phyloP scores from a whole-genome alignment of 1,284 basidiomycete genomes.

The Singerocomus rubriflavus region DNA sequence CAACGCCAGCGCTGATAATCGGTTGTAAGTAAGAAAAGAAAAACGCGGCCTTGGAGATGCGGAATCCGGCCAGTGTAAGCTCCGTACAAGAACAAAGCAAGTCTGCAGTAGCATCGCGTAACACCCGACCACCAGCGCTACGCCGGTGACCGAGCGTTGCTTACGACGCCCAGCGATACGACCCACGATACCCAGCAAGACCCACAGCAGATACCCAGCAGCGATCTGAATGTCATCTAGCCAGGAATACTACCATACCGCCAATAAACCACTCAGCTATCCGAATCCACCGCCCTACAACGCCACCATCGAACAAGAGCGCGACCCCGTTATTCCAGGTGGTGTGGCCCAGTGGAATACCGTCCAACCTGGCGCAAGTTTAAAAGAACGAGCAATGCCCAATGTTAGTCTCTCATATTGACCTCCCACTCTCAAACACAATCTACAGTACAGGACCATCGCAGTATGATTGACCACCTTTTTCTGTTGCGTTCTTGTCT shows the following conservation, averaged over 20 bases:
- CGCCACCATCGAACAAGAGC: slow-evolving; percentile 21
- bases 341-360: slow-evolving; percentile 29
- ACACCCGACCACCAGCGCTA: slow-evolving; percentile 11
- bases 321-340: slow-evolving; percentile 32
- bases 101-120: neutral
- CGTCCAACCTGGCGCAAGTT: slow-evolving; percentile 15
- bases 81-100: slow-evolving; percentile 8
- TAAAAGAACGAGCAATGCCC: slow-evolving; percentile 28
- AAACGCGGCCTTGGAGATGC: neutral
- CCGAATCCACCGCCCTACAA: slow-evolving; percentile 14
- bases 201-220: slow-evolving; percentile 16
- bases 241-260: slow-evolving; percentile 29
- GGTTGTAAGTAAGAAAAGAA: neutral
- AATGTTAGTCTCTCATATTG: slow-evolving; percentile 29
- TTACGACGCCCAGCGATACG: slow-evolving; percentile 4
- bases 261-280: slow-evolving; percentile 9
- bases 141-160: neutral
- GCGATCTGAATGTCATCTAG: slow-evolving; percentile 23
- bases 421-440: slow-evolving; percentile 4
- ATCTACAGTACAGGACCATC: slow-evolving; percentile 20
- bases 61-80: neutral
- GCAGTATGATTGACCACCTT: slow-evolving; percentile 25
- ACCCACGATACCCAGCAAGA: slow-evolving; percentile 18
- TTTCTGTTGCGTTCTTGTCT: slow-evolving; percentile 10
- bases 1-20: neutral